Base-by-base conservation (phyloP, 371 early-diverging fungal genomes). In the Syncephalastrum sp. region DNA sequence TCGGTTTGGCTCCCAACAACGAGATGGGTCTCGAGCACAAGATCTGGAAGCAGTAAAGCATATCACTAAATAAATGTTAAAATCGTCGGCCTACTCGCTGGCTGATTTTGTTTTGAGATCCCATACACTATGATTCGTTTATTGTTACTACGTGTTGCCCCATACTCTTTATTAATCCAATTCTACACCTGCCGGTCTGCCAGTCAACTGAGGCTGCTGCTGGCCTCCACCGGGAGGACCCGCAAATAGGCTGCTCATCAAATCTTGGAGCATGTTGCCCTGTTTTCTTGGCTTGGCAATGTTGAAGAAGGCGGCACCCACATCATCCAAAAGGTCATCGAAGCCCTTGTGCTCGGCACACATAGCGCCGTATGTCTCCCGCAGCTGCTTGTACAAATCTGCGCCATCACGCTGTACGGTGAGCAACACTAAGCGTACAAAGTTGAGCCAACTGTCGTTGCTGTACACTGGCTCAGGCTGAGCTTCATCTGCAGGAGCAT, bases 1-100 rank as follows among this genome's bases (percentile, higher is more conserved):
- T 96, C 54, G 98, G 97, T 61, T 82, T 97, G 52, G 79, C 90
- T 44, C 90, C 93, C 60, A 88, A 90, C 81, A 92, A 91, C 75
- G 93, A 92, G 59, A 92, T 92, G 93, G 79, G 89, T 57, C 83
- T 92, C 57, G 93, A 92, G 75, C 88, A 91, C 81, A 89, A 87
- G 83, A 85, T 85, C 59, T 85, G 84, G 82, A 81, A 86, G 62
- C 76, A 73, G 47, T 64, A 58, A 55, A 47, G 16, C 42, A 49
- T 27, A 49, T 27, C 15, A 49, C 24, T 25, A 49, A 25, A 50
- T 50, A 50, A 50, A 7, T 15, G 19, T 15, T 7, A 17, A 50
- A 50, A 33, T 33, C 38, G 8, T 5, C 8, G 10, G 38, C 8
- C 38, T 7, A 1, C 38, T 33, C 12, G 10, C 38, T 33, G 10